phyloP scores from a whole-genome alignment of 495 filamentous ascomycete species.

The Echria macrotheca region DNA sequence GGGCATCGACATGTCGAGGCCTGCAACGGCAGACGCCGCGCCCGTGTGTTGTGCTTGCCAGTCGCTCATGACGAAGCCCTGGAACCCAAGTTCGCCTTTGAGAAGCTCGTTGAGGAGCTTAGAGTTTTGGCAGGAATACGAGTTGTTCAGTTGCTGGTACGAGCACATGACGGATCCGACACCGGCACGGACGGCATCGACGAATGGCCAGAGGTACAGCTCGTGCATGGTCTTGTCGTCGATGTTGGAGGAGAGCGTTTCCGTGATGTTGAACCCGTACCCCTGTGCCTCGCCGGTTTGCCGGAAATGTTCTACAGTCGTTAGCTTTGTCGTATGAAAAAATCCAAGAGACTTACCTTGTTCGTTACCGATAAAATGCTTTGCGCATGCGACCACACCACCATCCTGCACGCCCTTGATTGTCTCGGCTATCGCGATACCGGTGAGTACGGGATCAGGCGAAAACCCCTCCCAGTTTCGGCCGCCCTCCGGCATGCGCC shows the following conservation, averaged over 20 bases:
- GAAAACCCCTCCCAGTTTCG: conserved; percentile 85
- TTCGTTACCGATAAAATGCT: conserved; percentile 74
- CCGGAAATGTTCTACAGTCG: conserved; percentile 70
- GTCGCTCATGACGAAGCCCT: conserved; percentile 89
- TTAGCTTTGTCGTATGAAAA: too few relatives aligned
- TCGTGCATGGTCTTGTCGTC: conserved; percentile 96
- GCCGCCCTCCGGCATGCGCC: conserved; percentile 69
- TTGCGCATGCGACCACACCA: conserved; percentile 74
- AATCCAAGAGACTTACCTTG: conserved; percentile 33
- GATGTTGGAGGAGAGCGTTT: conserved; percentile 71
- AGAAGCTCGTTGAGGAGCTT: conserved; percentile 74
- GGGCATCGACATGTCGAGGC: conserved; percentile 94
- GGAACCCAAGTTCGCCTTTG: conserved; percentile 89
- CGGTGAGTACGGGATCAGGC: conserved; percentile 72
- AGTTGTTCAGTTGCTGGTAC: conserved; percentile 89
- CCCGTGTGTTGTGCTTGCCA: conserved; percentile 87
- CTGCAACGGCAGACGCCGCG: conserved; percentile 70
- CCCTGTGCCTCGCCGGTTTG: conserved; percentile 57
- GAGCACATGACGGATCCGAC: conserved; percentile 90
- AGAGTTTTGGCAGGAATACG: conserved; percentile 78
- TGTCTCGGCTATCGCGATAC: conserved; percentile 64
- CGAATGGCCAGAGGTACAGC: conserved; percentile 72
- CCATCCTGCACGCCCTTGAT: conserved; percentile 79
- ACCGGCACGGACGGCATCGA: conserved; percentile 46
- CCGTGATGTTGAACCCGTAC: conserved; percentile 59